Base-by-base conservation (phyloP, 305 asterid genomes). In the Fraxinus angustifolia region DNA sequence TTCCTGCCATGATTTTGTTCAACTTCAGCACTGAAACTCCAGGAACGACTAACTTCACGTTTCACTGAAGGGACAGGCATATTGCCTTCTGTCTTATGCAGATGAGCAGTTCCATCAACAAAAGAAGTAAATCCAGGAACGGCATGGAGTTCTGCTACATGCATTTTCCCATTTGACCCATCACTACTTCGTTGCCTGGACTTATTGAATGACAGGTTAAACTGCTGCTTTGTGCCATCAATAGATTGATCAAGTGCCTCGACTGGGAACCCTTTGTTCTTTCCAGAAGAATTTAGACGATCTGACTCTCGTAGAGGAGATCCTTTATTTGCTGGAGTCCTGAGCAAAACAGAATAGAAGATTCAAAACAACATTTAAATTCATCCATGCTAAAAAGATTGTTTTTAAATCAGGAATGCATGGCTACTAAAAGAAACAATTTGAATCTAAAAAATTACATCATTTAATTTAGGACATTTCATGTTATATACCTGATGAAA, bases 101-200 rank as follows among this genome's bases (percentile, higher is more conserved):
- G 83, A 73, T 56, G 88, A 76, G 88, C 73, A 79, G 87, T 73
- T 86, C 87, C 97, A 84, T 94, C 92, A 11, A 94, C 88, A 78
- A 96, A 92, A 85, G 76, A 85, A 58, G 94, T 88, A 86, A 90
- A 93, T 58, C 92, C 98, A 84, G 97, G 91, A 80, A 92, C 92
- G 78, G 93, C 95, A 77, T 92, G 93, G 85, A 93, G 88, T 83
- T 92, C 88, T 60, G 97, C 91, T 78, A 92, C 78, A 73, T 94
- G 98, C 2, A 93, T 88, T 77, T 90, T 88, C 84, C 95, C 97
- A 81, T 90, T 90, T 45, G 87, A 82, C 70, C 84, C 87, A 78
- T 91, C 92, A 71, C 16, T 86, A 76, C 79, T 83, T 77, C 78
- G 83, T 86, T 84, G 92, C 80, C 84, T 77, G 50, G 86, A 91